Conservation (phyloP, 2,329 filamentous ascomycete species). For the Fusarium vanettenii region DNA sequence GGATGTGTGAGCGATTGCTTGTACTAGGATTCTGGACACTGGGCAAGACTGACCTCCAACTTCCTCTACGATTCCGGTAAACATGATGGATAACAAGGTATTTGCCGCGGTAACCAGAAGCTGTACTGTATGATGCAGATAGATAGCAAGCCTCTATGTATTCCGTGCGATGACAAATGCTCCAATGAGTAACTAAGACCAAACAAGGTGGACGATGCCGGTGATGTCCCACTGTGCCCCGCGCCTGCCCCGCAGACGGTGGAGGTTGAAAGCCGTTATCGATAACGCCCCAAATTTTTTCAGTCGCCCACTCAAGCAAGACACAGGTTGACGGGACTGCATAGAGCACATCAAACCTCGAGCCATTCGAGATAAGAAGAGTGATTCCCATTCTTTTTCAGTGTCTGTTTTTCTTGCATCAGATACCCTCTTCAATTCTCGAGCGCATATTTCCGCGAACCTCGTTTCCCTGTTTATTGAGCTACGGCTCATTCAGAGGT, state of each 20-base stretch:
- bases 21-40: neutral
- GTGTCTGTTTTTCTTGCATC: neutral
- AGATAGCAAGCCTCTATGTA: neutral
- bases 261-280: constrained; percentile 40
- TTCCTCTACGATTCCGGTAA: constrained; percentile 93
- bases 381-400: constrained; percentile 7
- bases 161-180: constrained; percentile 40
- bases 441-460: neutral
- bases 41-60: constrained; percentile 79
- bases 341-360: neutral
- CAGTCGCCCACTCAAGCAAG: constrained; percentile 36
- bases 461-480: neutral
- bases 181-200: constrained; percentile 20
- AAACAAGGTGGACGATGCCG: constrained; percentile 4
- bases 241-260: constrained; percentile 40
- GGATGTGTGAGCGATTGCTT: constrained; percentile 45
- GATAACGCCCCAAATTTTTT: constrained; percentile 48
- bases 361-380: constrained; percentile 14
- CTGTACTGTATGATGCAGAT: neutral
- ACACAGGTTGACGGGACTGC: neutral
- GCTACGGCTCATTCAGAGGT: neutral
- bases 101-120: neutral
- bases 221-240: constrained; percentile 32
- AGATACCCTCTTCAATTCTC: neutral
- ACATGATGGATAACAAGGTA: constrained; percentile 70